A percentile compares a stretch with the other conserved stretches of the same genome.
Conservation (phyloP, 2,329 filamentous ascomycete species). For the Corinectria fuckeliana region DNA sequence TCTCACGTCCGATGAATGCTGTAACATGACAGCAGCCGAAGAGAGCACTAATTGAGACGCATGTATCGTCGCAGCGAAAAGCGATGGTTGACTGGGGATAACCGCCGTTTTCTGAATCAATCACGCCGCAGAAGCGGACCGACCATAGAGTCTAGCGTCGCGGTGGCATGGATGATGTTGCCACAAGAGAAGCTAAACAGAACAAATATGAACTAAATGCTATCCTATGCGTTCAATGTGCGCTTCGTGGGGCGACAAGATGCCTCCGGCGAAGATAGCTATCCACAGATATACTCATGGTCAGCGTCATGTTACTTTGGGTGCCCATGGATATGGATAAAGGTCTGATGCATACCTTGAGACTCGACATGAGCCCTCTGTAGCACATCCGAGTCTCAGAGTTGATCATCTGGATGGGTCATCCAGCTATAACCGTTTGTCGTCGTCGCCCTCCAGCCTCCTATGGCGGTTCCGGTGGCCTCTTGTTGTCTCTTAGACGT, state of each 20-base stretch:
- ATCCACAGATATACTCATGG: slow-evolving; percentile 64
- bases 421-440: slow-evolving; percentile 76
- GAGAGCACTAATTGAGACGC: slow-evolving; percentile 70
- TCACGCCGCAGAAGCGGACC: slow-evolving; percentile 70
- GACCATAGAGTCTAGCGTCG: slow-evolving; percentile 76
- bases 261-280: slow-evolving; percentile 78
- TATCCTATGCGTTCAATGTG: slow-evolving; percentile 68
- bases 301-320: neutral
- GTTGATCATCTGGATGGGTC: slow-evolving; percentile 42
- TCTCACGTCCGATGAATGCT: slow-evolving; percentile 73
- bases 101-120: slow-evolving; percentile 68
- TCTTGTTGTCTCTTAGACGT: no score
- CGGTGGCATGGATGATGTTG: slow-evolving; percentile 75
- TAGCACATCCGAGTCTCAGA: slow-evolving; percentile 26
- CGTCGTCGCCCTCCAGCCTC: slow-evolving; percentile 64
- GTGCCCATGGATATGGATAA: fast-evolving
- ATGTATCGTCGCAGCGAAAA: slow-evolving; percentile 70
- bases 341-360: slow-evolving; percentile 3
- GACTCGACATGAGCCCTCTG: slow-evolving; percentile 29
- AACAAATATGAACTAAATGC: slow-evolving; percentile 75
- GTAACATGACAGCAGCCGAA: slow-evolving; percentile 72
- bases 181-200: slow-evolving; percentile 77
- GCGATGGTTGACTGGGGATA: slow-evolving; percentile 82
- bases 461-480: no score
- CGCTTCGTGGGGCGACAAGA: slow-evolving; percentile 73